A percentile compares a stretch with the other conserved stretches of the same genome.
Evolutionary conservation across 108 stramenopile genomes (phyloP).

Genomic region (Skeletonema grethae): DNA sequence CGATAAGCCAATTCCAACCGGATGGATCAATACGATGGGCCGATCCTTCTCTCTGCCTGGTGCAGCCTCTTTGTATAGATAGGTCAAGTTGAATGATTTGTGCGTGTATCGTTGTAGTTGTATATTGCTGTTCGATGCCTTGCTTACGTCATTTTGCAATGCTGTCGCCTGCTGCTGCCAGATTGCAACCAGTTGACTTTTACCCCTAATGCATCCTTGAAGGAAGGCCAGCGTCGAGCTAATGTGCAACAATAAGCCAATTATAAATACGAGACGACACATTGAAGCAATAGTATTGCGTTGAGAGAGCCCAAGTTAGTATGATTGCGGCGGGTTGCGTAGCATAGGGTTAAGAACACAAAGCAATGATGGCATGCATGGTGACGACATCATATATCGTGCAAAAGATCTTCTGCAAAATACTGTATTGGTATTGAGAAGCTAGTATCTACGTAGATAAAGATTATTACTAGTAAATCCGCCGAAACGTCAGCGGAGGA

Average conservation of each 20-base stretch:
- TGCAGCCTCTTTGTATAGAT: conserved; percentile 49
- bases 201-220: not conserved
- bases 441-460: too few relatives aligned
- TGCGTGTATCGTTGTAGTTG: conserved; percentile 31
- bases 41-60: conserved; percentile 24
- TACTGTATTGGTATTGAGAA: too few relatives aligned
- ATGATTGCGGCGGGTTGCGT: too few relatives aligned
- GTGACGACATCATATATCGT: too few relatives aligned
- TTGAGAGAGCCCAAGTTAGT: too few relatives aligned
- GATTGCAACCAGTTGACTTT: not conserved
- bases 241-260: not conserved
- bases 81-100: conserved; percentile 61
- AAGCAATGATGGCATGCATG: too few relatives aligned
- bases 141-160: not conserved
- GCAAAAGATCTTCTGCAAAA: too few relatives aligned
- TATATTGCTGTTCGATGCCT: conserved; percentile 1
- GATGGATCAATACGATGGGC: conserved; percentile 62
- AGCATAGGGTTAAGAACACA: too few relatives aligned
- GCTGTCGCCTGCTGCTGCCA: not conserved
- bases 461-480: too few relatives aligned
- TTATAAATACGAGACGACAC: not conserved
- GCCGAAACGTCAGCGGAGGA: too few relatives aligned
- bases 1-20: conserved; percentile 69
- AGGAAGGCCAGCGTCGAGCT: not conserved
- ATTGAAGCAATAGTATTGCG: not conserved